These are phyloP conservation scores for Trypanosoma caninum DNA, from an alignment of 208 protist genomes.

Conservation along the genomic window DNA sequence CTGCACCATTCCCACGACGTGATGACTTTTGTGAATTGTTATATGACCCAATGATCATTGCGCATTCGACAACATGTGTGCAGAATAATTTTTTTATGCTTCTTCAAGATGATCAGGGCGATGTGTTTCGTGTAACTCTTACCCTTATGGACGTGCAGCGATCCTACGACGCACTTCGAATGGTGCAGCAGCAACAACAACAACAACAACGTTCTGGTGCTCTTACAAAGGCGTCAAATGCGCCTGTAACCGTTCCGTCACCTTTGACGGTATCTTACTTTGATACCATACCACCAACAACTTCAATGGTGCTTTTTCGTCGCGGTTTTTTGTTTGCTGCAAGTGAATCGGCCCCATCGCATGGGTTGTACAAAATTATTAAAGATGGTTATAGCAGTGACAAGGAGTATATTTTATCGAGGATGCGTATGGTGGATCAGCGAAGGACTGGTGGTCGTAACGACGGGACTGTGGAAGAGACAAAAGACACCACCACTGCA, in stretches of 20 bases:
- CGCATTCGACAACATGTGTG: constrained; percentile 72
- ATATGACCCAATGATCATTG: constrained; percentile 90
- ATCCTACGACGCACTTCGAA: constrained; percentile 58
- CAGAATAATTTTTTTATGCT: constrained; percentile 93
- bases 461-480: constrained; percentile 10
- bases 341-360: constrained; percentile 92
- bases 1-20: constrained; percentile 69
- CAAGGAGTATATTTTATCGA: constrained; percentile 63
- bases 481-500: neutral
- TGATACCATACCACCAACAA: constrained; percentile 95
- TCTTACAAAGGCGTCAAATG: neutral
- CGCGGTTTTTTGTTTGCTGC: constrained; percentile 96
- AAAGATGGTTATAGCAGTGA: constrained; percentile 72
- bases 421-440: constrained; percentile 38
- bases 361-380: constrained; percentile 93
- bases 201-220: constrained; percentile 2
- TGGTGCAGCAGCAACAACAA: constrained; percentile 35
- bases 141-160: constrained; percentile 71
- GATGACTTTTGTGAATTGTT: constrained; percentile 69
- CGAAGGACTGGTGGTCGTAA: constrained; percentile 9
- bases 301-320: constrained; percentile 89
- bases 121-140: constrained; percentile 95
- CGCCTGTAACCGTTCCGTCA: constrained; percentile 39
- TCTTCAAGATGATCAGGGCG: constrained; percentile 96
- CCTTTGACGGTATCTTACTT: constrained; percentile 94